phyloP scores from a whole-genome alignment of 805 yeast genomes.

The Candida sakaeoensis region DNA sequence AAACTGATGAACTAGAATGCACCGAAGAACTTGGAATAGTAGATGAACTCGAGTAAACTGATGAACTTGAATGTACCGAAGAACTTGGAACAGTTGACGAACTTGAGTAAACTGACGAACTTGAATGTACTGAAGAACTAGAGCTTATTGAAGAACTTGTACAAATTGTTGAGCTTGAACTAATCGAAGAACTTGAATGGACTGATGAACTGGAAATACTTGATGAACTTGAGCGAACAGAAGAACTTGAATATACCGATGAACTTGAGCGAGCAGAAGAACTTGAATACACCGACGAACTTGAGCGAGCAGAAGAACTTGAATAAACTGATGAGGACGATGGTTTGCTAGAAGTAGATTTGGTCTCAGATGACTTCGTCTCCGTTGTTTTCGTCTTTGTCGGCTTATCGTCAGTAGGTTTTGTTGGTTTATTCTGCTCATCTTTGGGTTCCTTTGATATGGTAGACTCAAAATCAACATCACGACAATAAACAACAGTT shows the following conservation, averaged over 20 bases:
- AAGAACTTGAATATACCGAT: no score
- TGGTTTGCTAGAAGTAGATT: not conserved
- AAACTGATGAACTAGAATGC: no score
- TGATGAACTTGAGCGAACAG: not conserved
- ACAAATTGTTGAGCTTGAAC: not conserved
- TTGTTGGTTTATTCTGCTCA: not conserved
- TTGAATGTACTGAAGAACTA: not conserved
- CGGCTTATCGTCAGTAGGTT: not conserved
- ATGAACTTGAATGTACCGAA: no score
- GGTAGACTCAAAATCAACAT: slow-evolving; percentile 5
- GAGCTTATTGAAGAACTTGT: no score
- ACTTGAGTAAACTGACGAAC: not conserved
- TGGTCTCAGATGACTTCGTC: not conserved
- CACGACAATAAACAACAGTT: slow-evolving; percentile 6
- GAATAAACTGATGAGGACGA: not conserved
- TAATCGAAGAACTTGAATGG: slow-evolving; percentile 1
- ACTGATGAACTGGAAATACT: no score
- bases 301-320: not conserved
- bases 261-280: not conserved
- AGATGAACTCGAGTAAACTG: no score
- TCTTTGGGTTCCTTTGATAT: no score
- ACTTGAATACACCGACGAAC: not conserved
- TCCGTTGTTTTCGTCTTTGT: not conserved
- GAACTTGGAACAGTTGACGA: no score
- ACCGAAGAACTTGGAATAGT: no score